Conservation (phyloP, 2,329 filamentous ascomycete genomes). For the Colletotrichum sp. region DNA sequence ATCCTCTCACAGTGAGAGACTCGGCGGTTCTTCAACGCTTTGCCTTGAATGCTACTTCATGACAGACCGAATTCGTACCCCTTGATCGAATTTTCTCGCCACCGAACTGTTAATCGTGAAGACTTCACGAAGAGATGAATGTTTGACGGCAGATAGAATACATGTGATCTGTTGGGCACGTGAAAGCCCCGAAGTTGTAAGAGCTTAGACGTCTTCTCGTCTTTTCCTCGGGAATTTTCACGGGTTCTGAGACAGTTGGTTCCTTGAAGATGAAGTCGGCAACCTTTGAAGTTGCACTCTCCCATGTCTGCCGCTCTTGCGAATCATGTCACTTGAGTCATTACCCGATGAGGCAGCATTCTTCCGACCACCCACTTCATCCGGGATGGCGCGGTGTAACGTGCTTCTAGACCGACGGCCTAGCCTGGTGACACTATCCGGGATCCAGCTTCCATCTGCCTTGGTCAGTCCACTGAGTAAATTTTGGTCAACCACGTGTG, state of each 20-base stretch:
- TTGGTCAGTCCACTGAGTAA: not conserved
- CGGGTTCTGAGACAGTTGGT: not conserved
- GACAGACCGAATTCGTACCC: not conserved
- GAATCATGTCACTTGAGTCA: not conserved
- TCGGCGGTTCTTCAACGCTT: not conserved
- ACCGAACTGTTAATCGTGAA: not conserved
- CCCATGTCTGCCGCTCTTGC: not conserved
- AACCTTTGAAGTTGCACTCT: not conserved
- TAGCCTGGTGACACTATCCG: not conserved
- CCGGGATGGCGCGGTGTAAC: not conserved
- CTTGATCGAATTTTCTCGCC: not conserved
- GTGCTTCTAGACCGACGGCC: not conserved
- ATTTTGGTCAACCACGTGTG: not conserved
- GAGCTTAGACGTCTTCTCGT: not conserved
- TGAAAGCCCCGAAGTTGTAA: not conserved
- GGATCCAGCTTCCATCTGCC: not conserved
- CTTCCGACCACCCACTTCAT: not conserved
- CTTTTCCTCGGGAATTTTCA: not conserved
- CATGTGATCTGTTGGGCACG: not conserved
- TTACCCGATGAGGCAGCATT: not conserved
- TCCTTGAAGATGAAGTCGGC: not conserved
- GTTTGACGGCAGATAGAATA: not conserved
- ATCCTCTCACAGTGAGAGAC: not conserved
- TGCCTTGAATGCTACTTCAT: not conserved
- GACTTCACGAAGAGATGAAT: not conserved